phyloP scores from a whole-genome alignment of 2,329 filamentous ascomycete species.

The Cytospora piceae region DNA sequence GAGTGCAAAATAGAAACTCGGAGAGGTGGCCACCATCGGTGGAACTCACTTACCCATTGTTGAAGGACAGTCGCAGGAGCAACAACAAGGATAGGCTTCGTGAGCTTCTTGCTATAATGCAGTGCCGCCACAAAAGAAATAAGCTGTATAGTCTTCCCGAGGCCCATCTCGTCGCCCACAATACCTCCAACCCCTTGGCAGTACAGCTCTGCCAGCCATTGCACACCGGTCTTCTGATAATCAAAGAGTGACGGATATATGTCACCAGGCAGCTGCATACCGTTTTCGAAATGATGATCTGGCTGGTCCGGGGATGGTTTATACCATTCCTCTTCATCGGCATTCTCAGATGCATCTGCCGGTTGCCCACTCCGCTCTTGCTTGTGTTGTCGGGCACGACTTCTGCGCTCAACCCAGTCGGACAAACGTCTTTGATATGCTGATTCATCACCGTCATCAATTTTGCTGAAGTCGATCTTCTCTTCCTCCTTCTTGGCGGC shows the following conservation, averaged over 20 bases:
- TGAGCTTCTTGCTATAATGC: conserved; percentile 86
- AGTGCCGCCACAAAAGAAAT: conserved; percentile 84
- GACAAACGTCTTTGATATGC: conserved; percentile 77
- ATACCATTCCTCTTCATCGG: conserved; percentile 70
- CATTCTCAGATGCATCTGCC: conserved; percentile 41
- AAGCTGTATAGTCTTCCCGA: conserved; percentile 81
- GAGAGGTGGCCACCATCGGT: conserved; percentile 99
- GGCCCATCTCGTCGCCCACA: conserved; percentile 95
- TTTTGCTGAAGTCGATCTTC: conserved; percentile 55
- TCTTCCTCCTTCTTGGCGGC: conserved; percentile 39
- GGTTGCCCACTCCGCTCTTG: conserved; percentile 38
- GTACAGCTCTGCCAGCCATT: conserved; percentile 94
- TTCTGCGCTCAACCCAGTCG: conserved; percentile 68
- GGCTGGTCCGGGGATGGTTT: conserved; percentile 82
- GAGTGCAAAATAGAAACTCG: conserved; percentile 94
- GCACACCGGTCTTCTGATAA: conserved; percentile 95
- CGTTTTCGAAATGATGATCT: conserved; percentile 75
- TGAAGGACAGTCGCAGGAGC: conserved; percentile 93
- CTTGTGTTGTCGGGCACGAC: conserved; percentile 43
- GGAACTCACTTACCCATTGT: conserved; percentile 98
- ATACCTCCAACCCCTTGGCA: conserved; percentile 90
- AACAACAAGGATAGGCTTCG: conserved; percentile 86
- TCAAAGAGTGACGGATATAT: conserved; percentile 92
- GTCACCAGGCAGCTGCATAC: conserved; percentile 83
- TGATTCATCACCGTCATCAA: conserved; percentile 89